Conservation (phyloP, 2,329 filamentous ascomycete genomes). For the Pseudogymnoascus sp. region DNA sequence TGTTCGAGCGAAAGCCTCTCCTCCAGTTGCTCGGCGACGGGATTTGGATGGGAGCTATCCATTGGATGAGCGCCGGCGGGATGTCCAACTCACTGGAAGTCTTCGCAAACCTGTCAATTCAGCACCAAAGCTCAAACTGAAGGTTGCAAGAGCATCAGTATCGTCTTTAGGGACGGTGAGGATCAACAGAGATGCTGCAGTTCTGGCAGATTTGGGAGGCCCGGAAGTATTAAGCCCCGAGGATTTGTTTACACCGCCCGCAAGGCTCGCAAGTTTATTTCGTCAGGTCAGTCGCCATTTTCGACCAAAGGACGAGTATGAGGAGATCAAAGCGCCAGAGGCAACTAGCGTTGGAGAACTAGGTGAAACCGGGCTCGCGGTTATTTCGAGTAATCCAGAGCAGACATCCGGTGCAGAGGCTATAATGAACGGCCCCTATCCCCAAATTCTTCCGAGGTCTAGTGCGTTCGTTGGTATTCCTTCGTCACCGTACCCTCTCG, state of each 20-base stretch:
- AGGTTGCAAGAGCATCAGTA: conserved; percentile 24
- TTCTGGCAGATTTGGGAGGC: conserved; percentile 18
- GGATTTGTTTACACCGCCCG: conserved; percentile 27
- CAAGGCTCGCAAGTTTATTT: conserved; percentile 26
- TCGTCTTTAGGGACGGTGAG: conserved; percentile 26
- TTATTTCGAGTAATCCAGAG: neutral
- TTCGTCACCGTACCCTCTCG: neutral
- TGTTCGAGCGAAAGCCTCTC: conserved; percentile 16
- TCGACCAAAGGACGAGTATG: neutral
- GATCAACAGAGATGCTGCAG: conserved; percentile 21
- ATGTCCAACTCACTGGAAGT: conserved; percentile 13
- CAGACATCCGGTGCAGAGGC: neutral
- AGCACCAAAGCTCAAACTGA: conserved; percentile 20
- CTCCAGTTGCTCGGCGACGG: conserved; percentile 17
- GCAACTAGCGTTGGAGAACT: neutral
- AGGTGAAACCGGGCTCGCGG: neutral
- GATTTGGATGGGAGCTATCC: conserved; percentile 23
- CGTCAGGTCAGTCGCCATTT: conserved; percentile 20
- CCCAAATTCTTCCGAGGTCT: neutral
- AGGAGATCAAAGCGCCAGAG: neutral
- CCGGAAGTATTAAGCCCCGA: conserved; percentile 24
- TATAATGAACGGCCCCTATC: neutral
- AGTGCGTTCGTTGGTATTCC: neutral
- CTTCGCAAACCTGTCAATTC: neutral
- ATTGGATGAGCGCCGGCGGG: conserved; percentile 15